phyloP scores from a whole-genome alignment of 208 protist genomes.

The Wallacemonas sp. region DNA sequence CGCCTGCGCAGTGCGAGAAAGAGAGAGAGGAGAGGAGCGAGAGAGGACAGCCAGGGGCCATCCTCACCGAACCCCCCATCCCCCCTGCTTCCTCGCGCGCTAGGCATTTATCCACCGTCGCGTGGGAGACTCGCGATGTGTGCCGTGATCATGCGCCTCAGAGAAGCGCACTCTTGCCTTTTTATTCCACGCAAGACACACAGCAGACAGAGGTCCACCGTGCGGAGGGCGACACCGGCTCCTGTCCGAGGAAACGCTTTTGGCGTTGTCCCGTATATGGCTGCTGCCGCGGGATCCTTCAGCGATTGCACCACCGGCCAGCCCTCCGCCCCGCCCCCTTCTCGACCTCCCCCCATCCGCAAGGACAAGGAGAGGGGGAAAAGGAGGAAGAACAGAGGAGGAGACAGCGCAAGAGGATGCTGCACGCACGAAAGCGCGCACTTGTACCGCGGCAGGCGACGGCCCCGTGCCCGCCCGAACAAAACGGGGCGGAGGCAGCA shows the following conservation, averaged over 20 bases:
- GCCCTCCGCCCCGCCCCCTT: too few species aligned
- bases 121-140: constrained; percentile 1
- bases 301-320: too few species aligned
- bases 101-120: background rate
- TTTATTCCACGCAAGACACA: background rate
- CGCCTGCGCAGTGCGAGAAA: constrained; percentile 2
- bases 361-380: background rate
- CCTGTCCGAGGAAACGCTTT: background rate
- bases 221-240: background rate
- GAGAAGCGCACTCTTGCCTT: too few species aligned
- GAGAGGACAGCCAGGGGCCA: too few species aligned
- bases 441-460: constrained; percentile 15
- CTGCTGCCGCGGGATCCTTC: constrained; percentile 17
- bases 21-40: background rate
- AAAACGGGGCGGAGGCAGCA: background rate
- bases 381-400: background rate
- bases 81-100: background rate
- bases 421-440: background rate
- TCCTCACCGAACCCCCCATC: too few species aligned
- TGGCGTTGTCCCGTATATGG: constrained; percentile 7
- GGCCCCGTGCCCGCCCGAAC: constrained; percentile 13
- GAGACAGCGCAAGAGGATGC: constrained; percentile 3
- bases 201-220: too few species aligned
- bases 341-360: background rate
- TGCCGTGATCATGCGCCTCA: background rate